Percentiles rank a stretch among this genome's conserved stretches.
phyloP scores from a whole-genome alignment of 1,284 basidiomycete genomes.

The Leccinum fuscescens region DNA sequence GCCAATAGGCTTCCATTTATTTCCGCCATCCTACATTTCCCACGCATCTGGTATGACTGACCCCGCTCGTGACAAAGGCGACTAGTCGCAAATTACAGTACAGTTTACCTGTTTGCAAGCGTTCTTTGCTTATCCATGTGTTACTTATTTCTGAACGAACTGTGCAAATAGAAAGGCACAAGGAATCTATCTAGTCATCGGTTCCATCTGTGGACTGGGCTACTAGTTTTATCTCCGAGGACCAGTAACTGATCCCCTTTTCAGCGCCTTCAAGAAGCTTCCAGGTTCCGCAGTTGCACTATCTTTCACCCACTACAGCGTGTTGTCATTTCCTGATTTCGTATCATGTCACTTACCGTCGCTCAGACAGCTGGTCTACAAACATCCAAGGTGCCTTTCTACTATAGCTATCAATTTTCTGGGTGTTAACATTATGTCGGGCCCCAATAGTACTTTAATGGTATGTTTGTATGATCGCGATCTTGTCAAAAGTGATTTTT shows the following conservation, averaged over 20 bases:
- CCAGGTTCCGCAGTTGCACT: not conserved
- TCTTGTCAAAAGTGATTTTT: not conserved
- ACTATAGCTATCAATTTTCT: not conserved
- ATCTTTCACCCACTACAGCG: not conserved
- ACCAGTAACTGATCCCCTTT: not conserved
- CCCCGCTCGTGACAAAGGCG: no score
- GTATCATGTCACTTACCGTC: not conserved
- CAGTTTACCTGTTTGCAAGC: no score
- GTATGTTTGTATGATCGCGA: not conserved
- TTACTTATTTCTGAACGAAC: no score
- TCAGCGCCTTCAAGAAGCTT: not conserved
- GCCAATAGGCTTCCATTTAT: not conserved
- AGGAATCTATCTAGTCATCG: not conserved
- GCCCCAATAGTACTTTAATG: not conserved
- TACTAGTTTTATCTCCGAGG: not conserved
- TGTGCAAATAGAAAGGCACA: no score
- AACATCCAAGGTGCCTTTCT: not conserved
- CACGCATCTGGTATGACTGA: no score
- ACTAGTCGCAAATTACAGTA: no score
- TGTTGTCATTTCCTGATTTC: not conserved
- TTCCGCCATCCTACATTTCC: not conserved
- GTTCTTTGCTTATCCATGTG: no score
- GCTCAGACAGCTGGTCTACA: not conserved
- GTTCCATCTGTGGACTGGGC: not conserved
- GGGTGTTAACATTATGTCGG: not conserved